Percentiles rank a stretch among this genome's conserved stretches.
phyloP scores from a whole-genome alignment of 441 rosid genomes.

The Pelargonium australe region DNA sequence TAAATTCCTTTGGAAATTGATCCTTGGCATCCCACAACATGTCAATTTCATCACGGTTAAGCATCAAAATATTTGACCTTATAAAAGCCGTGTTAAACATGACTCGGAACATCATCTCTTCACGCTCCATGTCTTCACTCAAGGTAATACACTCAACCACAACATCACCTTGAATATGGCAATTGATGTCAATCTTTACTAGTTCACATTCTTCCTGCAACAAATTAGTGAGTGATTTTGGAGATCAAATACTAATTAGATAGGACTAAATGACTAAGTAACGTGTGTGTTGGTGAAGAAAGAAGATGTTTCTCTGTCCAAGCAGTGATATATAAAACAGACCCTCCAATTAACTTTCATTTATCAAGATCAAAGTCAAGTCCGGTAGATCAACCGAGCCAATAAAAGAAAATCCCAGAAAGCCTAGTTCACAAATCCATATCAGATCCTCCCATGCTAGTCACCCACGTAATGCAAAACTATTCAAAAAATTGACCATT shows the following conservation, averaged over 20 bases:
- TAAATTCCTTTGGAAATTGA: slow-evolving; percentile 74
- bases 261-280: neutral
- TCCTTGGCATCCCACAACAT: slow-evolving; percentile 75
- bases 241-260: neutral
- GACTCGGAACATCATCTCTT: slow-evolving; percentile 73
- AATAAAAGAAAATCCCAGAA: slow-evolving; percentile 1
- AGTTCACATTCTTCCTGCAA: slow-evolving; percentile 79
- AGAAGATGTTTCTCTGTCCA: too few species aligned
- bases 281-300: too few species aligned
- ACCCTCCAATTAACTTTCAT: neutral
- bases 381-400: neutral
- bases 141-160: slow-evolving; percentile 84
- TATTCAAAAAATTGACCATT: neutral
- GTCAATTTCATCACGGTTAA: slow-evolving; percentile 85
- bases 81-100: slow-evolving; percentile 92
- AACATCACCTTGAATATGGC: slow-evolving; percentile 81
- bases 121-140: slow-evolving; percentile 65
- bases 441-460: neutral
- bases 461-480: neutral
- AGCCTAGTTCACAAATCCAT: neutral
- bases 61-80: slow-evolving; percentile 89
- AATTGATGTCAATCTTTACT: slow-evolving; percentile 82
- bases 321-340: neutral
- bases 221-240: slow-evolving; percentile 13
- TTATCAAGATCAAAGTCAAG: neutral